Evolutionary conservation across 2,329 filamentous ascomycete genomes (phyloP), one percentile per base, ranked within the genome.

Genomic region (Trichoderma sp.): DNA sequence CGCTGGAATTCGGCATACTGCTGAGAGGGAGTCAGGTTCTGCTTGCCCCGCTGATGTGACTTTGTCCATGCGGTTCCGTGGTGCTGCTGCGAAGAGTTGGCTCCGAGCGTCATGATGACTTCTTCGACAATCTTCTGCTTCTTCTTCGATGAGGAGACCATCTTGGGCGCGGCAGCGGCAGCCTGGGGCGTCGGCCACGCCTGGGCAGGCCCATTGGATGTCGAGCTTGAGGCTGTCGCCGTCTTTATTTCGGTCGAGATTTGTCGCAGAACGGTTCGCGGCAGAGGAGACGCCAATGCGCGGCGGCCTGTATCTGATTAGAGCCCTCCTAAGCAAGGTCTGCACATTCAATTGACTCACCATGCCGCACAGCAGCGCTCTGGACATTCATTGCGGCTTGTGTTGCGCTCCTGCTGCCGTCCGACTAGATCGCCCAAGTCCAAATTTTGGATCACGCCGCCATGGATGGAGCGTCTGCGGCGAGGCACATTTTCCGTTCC

Each of bases 361-460:
- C 83, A 77, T 87, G 81, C 84, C 85, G 85, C 77, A 83, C 78
- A 65, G 81, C 81, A 72, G 82, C 78, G 76, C 83, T 87, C 81
- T 86, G 83, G 73, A 86, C 74, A 75, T 88, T 87, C 87, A 89
- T 89, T 72, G 76, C 79, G 78, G 76, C 68, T 60, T 59, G 43
- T 51, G 56, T 68, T 51, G 30, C 56, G 61, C 51, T 67, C 56
- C 46, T 32, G 46, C 54, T 56, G 43, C 68, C 64, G 68, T 71
- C 55, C 64, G 28, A 58, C 52, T 49, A 58, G 52, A 21, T 66
- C 54, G 46, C 30, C 26, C 5, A 18, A 11, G 26, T 59, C 75
- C 74, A 77, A 77, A 76, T 72, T 77, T 77, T 78, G 72, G 75
- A 69, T 66, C 70, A 52, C 70, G 70, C 66, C 46, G 46, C 51